A percentile compares a stretch with the other conserved stretches of the same genome.
These are phyloP conservation scores for Colletotrichum sojae DNA, from an alignment of 2,329 filamentous ascomycete genomes.

Conservation along the genomic window DNA sequence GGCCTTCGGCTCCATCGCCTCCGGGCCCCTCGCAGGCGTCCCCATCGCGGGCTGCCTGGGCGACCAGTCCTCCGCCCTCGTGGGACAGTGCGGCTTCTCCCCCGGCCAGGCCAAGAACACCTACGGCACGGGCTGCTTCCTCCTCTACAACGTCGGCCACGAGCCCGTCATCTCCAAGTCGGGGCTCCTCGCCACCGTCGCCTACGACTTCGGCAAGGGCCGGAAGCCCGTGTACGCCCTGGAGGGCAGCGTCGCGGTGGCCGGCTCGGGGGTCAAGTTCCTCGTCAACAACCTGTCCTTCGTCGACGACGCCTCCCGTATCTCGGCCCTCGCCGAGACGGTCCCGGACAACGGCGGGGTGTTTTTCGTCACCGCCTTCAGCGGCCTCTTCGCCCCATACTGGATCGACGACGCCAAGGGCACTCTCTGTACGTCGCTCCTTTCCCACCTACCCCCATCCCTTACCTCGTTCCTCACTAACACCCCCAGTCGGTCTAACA, in stretches of 20 bases:
- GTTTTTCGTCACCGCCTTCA: slow-evolving; percentile 91
- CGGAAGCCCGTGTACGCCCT: slow-evolving; percentile 80
- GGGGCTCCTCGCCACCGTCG: slow-evolving; percentile 88
- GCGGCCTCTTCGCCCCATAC: slow-evolving; percentile 91
- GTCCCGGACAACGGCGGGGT: slow-evolving; percentile 84
- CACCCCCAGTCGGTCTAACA: slow-evolving; percentile 78
- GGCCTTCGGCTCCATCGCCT: slow-evolving; percentile 77
- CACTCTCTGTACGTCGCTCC: slow-evolving; percentile 75
- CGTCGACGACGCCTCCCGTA: slow-evolving; percentile 64
- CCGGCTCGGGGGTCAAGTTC: slow-evolving; percentile 85
- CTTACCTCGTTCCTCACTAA: slow-evolving; percentile 20
- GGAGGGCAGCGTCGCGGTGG: slow-evolving; percentile 87
- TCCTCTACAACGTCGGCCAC: slow-evolving; percentile 89
- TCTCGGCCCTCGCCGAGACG: slow-evolving; percentile 65
- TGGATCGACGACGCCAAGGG: slow-evolving; percentile 96
- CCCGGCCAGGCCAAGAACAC: slow-evolving; percentile 91
- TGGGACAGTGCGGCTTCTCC: slow-evolving; percentile 87
- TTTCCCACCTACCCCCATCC: not conserved
- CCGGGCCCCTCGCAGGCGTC: slow-evolving; percentile 77
- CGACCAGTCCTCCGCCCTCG: slow-evolving; percentile 88
- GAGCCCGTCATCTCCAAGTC: slow-evolving; percentile 89
- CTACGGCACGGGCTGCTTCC: slow-evolving; percentile 90
- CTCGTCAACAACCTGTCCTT: slow-evolving; percentile 75
- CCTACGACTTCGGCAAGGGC: slow-evolving; percentile 81
- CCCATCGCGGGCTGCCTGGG: slow-evolving; percentile 88